Evolutionary conservation across 1,139 yeast genomes (phyloP), one percentile per base, ranked within the genome.

Genomic region (Yamadazyma friedrichii): DNA sequence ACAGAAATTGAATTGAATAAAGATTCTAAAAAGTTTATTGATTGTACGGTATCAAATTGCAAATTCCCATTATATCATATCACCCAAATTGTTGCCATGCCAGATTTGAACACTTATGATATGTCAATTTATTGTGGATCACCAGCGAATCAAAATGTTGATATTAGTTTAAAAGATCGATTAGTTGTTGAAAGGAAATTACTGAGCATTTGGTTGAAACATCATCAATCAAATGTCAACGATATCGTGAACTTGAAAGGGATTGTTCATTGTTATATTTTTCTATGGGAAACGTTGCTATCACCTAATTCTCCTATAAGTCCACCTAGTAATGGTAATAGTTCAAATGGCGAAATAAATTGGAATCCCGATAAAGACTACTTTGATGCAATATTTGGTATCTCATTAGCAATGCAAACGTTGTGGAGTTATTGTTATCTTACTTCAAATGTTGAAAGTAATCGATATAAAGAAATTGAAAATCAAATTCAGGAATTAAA

Each of bases 61-160:
- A 49, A 42, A 49, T 71, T 76, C 43, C 75, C 82, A 0, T 74
- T 80, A 41, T 83, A 81, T 58, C 91, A 85, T 52, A 67, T 86
- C 60, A 82, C 89, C 0, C 93, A 85, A 55, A 78, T 88, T 15
- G 77, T 82, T 27, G 78, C 88, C 53, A 70, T 70, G 52, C 53
- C 72, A 1, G 76, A 86, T 38, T 73, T 85, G 27, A 80, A 85
- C 43, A 88, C 86, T 48, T 82, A 84, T 58, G 95, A 88, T 58
- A 77, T 85, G 42, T 86, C 85, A 41, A 82, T 85, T 8, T 83
- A 71, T 57, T 84, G 91, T 6, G 96, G 96, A 1, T 85, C 89
- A 1, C 93, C 94, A 0, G 80, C 85, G 55, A 76, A 88, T 50
- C 84, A 86, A 81, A 87, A 86, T 57, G 94, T 86, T 24, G 74